Evolutionary conservation across 2,329 filamentous ascomycete species (phyloP).

Genomic region (Cytospora paraplurivora): DNA sequence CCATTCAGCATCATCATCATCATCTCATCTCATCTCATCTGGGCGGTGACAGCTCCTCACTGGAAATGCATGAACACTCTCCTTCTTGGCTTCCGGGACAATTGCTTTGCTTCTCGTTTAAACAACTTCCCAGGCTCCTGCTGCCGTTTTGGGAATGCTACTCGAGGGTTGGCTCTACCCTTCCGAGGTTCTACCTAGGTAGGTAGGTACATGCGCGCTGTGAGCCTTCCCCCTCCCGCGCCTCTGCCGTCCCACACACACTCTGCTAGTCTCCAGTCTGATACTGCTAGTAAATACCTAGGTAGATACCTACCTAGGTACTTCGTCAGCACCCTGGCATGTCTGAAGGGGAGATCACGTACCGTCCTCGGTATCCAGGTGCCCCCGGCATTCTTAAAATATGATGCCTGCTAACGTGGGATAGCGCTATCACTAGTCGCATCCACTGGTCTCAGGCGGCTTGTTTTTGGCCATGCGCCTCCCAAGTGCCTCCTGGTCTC

Average conservation of each 20-base stretch:
- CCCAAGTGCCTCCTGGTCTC: neutral
- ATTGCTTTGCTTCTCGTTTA: neutral
- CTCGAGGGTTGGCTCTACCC: too few species aligned
- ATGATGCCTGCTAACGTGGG: slow-evolving; percentile 17
- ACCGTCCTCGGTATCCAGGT: slow-evolving; percentile 11
- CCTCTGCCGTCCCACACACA: too few species aligned
- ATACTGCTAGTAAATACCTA: too few species aligned
- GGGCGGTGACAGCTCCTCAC: too few species aligned
- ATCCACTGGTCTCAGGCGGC: slow-evolving; percentile 11
- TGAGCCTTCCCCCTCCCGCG: too few species aligned
- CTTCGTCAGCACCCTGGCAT: neutral
- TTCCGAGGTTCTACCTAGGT: too few species aligned
- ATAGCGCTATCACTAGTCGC: slow-evolving; percentile 19
- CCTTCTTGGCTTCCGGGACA: neutral
- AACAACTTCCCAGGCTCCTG: neutral
- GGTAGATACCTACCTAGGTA: too few species aligned
- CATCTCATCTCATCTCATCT: neutral
- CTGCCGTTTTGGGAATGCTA: too few species aligned
- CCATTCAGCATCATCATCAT: neutral
- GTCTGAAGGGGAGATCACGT: too few species aligned
- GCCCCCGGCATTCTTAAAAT: slow-evolving; percentile 14
- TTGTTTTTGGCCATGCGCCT: slow-evolving; percentile 1
- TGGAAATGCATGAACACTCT: neutral
- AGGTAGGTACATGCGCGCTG: too few species aligned
- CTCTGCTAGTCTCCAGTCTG: too few species aligned